Evolutionary conservation across 768 basidiomycete genomes (phyloP).

Genomic region (Coprinellus aureogranulatus): DNA sequence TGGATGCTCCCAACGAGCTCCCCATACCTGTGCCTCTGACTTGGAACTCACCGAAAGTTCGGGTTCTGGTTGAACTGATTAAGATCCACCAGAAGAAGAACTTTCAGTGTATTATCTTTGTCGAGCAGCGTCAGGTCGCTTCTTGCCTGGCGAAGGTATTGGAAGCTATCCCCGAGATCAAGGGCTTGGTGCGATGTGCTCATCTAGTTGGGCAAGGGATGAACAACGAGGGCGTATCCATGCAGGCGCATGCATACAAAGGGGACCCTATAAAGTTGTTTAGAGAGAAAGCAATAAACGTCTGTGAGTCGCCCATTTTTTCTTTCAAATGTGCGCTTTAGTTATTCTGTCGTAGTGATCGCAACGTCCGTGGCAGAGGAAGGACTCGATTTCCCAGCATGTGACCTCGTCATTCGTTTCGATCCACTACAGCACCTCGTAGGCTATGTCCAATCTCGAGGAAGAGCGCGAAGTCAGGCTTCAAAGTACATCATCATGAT

Average conservation of each 20-base stretch:
- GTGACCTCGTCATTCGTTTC: conserved; percentile 84
- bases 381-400: conserved; percentile 87
- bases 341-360: conserved; percentile 46
- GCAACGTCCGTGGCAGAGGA: conserved; percentile 90
- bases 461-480: conserved; percentile 72
- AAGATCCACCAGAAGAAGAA: conserved; percentile 46
- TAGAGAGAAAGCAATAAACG: conserved; percentile 60
- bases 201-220: conserved; percentile 73
- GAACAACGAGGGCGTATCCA: conserved; percentile 40
- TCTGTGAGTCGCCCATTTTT: conserved; percentile 47
- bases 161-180: conserved; percentile 54
- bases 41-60: conserved; percentile 76
- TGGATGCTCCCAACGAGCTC: conserved; percentile 34
- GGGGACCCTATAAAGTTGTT: conserved; percentile 65
- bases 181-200: conserved; percentile 55
- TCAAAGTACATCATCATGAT: conserved; percentile 85
- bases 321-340: background rate
- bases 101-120: conserved; percentile 86
- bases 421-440: conserved; percentile 80
- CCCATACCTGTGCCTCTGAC: conserved; percentile 46
- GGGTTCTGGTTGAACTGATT: conserved; percentile 59
- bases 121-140: conserved; percentile 81
- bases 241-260: conserved; percentile 41
- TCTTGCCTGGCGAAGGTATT: conserved; percentile 65
- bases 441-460: conserved; percentile 86